Evolutionary conservation across 2,329 filamentous ascomycete species (phyloP).

Genomic region (Claviceps africana): DNA sequence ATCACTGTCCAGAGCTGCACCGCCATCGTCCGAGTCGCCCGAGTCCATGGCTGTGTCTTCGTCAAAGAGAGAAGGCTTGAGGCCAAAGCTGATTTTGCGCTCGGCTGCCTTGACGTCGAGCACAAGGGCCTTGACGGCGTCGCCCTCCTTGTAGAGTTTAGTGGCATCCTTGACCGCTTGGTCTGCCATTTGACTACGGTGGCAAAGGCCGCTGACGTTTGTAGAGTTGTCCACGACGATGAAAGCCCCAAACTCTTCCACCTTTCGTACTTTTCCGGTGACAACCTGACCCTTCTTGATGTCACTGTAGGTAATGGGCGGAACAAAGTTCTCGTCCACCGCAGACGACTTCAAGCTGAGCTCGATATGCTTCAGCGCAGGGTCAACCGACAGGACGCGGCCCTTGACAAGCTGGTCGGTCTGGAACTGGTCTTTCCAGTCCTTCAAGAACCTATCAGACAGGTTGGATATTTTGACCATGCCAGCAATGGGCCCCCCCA

Average conservation of each 20-base stretch:
- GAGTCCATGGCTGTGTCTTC: slow-evolving; percentile 38
- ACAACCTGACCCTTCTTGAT: slow-evolving; percentile 68
- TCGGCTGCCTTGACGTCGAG: slow-evolving; percentile 62
- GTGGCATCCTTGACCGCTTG: slow-evolving; percentile 68
- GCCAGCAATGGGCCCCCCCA: slow-evolving; percentile 69
- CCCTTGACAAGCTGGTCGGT: slow-evolving; percentile 84
- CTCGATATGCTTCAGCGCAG: slow-evolving; percentile 56
- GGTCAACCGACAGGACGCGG: slow-evolving; percentile 61
- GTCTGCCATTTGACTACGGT: slow-evolving; percentile 84
- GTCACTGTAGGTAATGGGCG: slow-evolving; percentile 60
- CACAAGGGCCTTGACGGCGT: slow-evolving; percentile 84
- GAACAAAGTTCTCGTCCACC: slow-evolving; percentile 64
- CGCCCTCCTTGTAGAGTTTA: slow-evolving; percentile 79
- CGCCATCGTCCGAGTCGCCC: slow-evolving; percentile 33
- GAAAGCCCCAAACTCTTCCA: slow-evolving; percentile 91
- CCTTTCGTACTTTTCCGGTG: slow-evolving; percentile 82
- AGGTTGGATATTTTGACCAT: slow-evolving; percentile 79
- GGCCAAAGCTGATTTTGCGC: slow-evolving; percentile 71
- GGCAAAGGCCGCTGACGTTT: slow-evolving; percentile 86
- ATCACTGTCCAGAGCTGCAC: slow-evolving; percentile 29
- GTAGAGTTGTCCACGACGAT: slow-evolving; percentile 75
- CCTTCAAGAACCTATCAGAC: slow-evolving; percentile 81
- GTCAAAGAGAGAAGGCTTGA: slow-evolving; percentile 86
- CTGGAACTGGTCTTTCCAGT: slow-evolving; percentile 85
- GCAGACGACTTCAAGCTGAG: slow-evolving; percentile 78